Base-by-base conservation (phyloP, 805 yeast genomes). In the Saccharomyces jurei region DNA sequence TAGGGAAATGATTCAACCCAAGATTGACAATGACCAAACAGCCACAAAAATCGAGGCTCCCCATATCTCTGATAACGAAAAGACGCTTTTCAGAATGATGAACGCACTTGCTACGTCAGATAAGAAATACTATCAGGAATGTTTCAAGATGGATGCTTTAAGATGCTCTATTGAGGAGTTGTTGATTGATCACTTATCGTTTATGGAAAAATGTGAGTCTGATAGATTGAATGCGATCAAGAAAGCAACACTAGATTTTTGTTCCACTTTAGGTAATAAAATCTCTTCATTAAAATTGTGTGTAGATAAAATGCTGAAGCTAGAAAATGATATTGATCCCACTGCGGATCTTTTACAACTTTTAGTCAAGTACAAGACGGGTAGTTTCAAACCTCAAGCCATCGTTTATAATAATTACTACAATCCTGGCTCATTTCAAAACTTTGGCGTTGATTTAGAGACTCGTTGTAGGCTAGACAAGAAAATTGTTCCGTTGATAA, bases 131-230 rank as follows among this genome's bases (percentile, higher is more conserved):
- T 78, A 74, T 54, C 73, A 73, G 48, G 76, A 78, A 51, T 83
- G 87, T 9, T 69, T 73, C 48, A 79, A 77, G 44, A 74, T 87
- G 58, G 96, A 89, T 64, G 74, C 76, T 48, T 68, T 80, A 13
- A 77, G 96, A 55, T 86, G 94, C 67, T 82, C 81, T 49, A 75
- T 87, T 49, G 96, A 89, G 68, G 92, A 86, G 63, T 66, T 79
- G 32, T 75, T 86, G 54, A 78, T 85, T 67, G 91, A 85, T 60
- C 91, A 87, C 64, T 73, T 85, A 51, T 71, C 83, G 25, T 87
- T 85, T 66, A 82, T 89, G 87, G 92, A 88, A 66, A 80, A 83
- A 62, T 88, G 94, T 71, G 96, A 89, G 70, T 68, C 80, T 36
- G 95, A 89, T 70, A 78, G 96, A 58, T 74, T 87, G 56, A 77